Evolutionary conservation across 2,329 filamentous ascomycete species (phyloP), one percentile per base, ranked within the genome.

Genomic region (Taxawa tesnikishii): DNA sequence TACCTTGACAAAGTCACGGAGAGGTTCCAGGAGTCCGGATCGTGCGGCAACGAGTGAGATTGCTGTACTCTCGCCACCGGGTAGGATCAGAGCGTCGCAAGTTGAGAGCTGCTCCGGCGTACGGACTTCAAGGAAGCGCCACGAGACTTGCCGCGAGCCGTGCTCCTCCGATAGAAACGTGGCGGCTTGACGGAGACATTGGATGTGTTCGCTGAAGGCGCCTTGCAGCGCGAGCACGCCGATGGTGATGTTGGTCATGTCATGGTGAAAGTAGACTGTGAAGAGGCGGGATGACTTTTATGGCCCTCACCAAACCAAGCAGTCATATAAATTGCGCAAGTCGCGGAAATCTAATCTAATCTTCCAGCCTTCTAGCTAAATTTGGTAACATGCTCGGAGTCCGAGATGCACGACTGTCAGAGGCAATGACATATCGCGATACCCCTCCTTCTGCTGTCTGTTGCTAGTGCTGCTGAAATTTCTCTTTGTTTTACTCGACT

Each of bases 1-100:
- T 25, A 82, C 63, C 78, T 94, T 94, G 50, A 96, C 87, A 57
- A 94, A 98, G 18, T 87, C 71, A 32, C 84, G 67, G 39, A 98
- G 60, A 3, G 85, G 85, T 45, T 92, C 83, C 34, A 98, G 61
- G 21, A 98, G 61, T 11, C 79, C 77, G 1, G 81, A 84, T 41
- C 87, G 73, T 14, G 75, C 75, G 3, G 90, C 90, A 11, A 94
- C 82, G 17, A 94, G 70, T 8, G 84, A 83, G 44, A 98, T 92
- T 3, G 88, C 79, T 2, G 90, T 96, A 59, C 84, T 94, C 58
- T 98, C 90, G 39, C 90, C 90, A 32, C 90, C 90, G 3, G 90
- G 90, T 28, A 98, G 75, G 50, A 98, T 75, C 26, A 98, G 69
- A 15, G 75, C 88, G 55, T 88, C 75, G 59, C 87, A 96, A 44